Evolutionary conservation across 208 protist genomes (phyloP), one percentile per base, ranked within the genome.

Genomic region (Leishmania arabica): DNA sequence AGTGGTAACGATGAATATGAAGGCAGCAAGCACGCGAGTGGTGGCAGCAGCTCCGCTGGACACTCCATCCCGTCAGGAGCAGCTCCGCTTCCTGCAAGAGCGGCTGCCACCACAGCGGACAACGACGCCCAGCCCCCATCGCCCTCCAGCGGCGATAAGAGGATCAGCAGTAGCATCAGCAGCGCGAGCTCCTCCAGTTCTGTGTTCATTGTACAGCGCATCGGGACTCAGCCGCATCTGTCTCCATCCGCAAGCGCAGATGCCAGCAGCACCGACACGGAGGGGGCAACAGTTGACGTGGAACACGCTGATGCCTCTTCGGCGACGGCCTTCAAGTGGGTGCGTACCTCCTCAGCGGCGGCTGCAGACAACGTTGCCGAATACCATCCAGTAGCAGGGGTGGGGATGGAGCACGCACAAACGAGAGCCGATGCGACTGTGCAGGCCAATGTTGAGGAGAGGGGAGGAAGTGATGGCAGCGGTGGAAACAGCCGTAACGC

Each of bases 101-200:
- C 47, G 6, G 6, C 69, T 74, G 47, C 11, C 49, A 31, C 31
- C 9, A 17, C 64, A n/a, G 42, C 8, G 40, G 56, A n/a, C 66
- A 47, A 71, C 66, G 27, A n/a, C 31, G 40, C 7, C 40, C 37
- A 42, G 17, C 21, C 15, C 66, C 11, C 40, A 71, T 71, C 66
- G 8, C 31, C 17, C 31, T n/a, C 66, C 66, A 21, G 66, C 1
- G 66, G 66, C 21, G 40, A 47, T n/a, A 15, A 71, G 66, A 27
- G 40, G 66, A 47, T 11, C 17, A 71, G 31, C 9, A 58, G 60
- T 8, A 37, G 31, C 56, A 65, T 11, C 56, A 60, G 54, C 40
- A 60, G 34, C 71, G 27, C 70, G 47, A 71, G 64, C 62, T 73
- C 65, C 64, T 83, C 80, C 34, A 79, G 74, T 24, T 40, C 5